Evolutionary conservation across 257 asterid genomes (phyloP).

Genomic region (Solanum sejunctum): DNA sequence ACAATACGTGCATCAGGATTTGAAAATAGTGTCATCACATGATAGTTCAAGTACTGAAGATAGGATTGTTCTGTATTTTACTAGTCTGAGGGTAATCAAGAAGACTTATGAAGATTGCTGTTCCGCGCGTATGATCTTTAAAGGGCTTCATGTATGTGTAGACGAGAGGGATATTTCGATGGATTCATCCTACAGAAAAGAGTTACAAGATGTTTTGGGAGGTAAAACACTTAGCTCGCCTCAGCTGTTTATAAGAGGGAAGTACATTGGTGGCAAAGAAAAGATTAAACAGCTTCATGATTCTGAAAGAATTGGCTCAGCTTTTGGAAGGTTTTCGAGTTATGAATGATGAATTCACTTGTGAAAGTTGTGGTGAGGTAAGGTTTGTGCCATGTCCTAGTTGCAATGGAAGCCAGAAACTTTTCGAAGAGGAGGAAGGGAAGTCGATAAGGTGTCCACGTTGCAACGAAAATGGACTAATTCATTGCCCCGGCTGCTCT

Average conservation of each 20-base stretch:
- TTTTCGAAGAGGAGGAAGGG: conserved; percentile 50
- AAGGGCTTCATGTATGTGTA: conserved; percentile 8
- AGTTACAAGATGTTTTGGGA: conserved; percentile 51
- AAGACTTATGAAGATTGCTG: conserved; percentile 82
- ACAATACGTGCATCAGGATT: conserved; percentile 20
- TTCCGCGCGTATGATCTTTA: conserved; percentile 44
- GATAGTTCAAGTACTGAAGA: not conserved
- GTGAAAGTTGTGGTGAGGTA: conserved; percentile 80
- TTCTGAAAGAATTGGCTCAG: conserved; percentile 53
- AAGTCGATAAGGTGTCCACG: conserved; percentile 38
- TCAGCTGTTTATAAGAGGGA: conserved; percentile 58
- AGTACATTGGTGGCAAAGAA: conserved; percentile 63
- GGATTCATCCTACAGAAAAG: conserved; percentile 68
- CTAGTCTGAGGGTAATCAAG: conserved; percentile 85
- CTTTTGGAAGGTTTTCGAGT: conserved; percentile 53
- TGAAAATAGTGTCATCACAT: not conserved
- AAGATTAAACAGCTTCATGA: conserved; percentile 73
- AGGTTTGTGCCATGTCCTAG: conserved; percentile 70
- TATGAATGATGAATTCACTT: conserved; percentile 29
- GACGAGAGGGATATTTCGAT: conserved; percentile 76
- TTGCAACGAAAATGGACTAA: conserved; percentile 85
- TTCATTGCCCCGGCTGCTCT: conserved; percentile 68
- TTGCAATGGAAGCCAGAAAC: conserved; percentile 77
- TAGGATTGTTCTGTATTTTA: conserved; percentile 31
- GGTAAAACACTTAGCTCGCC: conserved; percentile 52